Evolutionary conservation across 257 asterid species (phyloP).

Genomic region (Solanum ahanhuiri): DNA sequence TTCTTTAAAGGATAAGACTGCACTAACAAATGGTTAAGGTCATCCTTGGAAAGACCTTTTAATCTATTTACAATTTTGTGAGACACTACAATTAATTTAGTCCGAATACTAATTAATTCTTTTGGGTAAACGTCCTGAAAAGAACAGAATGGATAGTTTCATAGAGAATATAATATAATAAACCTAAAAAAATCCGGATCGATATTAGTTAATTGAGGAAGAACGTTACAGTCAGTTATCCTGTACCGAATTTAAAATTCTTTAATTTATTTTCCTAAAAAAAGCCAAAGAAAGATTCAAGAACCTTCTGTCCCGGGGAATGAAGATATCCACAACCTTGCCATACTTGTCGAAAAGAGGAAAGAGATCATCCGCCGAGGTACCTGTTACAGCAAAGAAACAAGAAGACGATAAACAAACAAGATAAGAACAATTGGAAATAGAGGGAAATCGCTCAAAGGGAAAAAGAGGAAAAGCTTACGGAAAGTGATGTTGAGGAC

Average conservation of each 20-base stretch:
- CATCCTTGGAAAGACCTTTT: too few relatives aligned
- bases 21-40: too few relatives aligned
- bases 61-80: too few relatives aligned
- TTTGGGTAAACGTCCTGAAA: too few relatives aligned
- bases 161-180: too few relatives aligned
- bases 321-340: conserved; percentile 74
- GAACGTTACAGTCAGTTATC: not conserved
- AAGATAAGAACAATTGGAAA: not conserved
- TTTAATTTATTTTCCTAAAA: not conserved
- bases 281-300: not conserved
- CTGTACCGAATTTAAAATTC: too few relatives aligned
- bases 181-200: not conserved
- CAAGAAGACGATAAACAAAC: not conserved
- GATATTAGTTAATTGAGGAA: not conserved
- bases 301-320: conserved; percentile 81
- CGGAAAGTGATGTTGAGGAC: conserved; percentile 62
- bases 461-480: not conserved
- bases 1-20: too few relatives aligned
- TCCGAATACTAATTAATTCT: too few relatives aligned
- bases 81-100: too few relatives aligned
- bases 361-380: conserved; percentile 68
- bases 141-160: too few relatives aligned
- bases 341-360: conserved; percentile 82
- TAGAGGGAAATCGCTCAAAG: not conserved
- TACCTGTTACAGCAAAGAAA: conserved; percentile 29